These are phyloP conservation scores for Aspergillus cristatus DNA, from an alignment of 495 filamentous ascomycete species.

Conservation along the genomic window DNA sequence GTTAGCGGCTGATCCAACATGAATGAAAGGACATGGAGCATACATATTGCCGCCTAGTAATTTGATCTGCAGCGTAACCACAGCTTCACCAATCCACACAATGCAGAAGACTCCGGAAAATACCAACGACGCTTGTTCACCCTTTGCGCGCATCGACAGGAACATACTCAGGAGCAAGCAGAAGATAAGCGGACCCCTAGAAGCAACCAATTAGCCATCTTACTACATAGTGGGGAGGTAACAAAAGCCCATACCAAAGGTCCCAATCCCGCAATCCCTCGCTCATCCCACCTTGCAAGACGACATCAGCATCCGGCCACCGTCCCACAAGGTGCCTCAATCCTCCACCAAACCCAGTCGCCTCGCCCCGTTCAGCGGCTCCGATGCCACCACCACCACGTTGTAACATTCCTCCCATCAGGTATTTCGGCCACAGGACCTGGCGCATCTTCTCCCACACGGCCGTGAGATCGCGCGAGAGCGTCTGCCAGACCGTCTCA, in stretches of 20 bases:
- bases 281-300: conserved; percentile 72
- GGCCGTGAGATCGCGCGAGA: conserved; percentile 81
- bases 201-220: neutral
- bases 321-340: conserved; percentile 55
- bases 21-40: conserved; percentile 30
- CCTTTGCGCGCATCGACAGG: conserved; percentile 64
- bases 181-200: conserved; percentile 81
- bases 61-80: conserved; percentile 98
- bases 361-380: conserved; percentile 55
- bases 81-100: conserved; percentile 93
- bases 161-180: conserved; percentile 81
- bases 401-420: conserved; percentile 63
- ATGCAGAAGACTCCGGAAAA: conserved; percentile 95
- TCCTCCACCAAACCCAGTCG: conserved; percentile 52
- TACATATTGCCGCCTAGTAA: conserved; percentile 96
- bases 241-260: conserved; percentile 55
- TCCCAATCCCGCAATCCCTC: conserved; percentile 92
- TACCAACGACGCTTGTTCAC: conserved; percentile 72
- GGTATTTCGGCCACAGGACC: conserved; percentile 93
- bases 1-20: too few species aligned
- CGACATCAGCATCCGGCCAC: conserved; percentile 63
- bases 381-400: conserved; percentile 62
- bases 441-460: conserved; percentile 98
- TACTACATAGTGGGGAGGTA: too few species aligned
- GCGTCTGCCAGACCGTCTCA: conserved; percentile 90